Conservation (phyloP, 768 basidiomycete species). For the Exidia glandulosa region DNA sequence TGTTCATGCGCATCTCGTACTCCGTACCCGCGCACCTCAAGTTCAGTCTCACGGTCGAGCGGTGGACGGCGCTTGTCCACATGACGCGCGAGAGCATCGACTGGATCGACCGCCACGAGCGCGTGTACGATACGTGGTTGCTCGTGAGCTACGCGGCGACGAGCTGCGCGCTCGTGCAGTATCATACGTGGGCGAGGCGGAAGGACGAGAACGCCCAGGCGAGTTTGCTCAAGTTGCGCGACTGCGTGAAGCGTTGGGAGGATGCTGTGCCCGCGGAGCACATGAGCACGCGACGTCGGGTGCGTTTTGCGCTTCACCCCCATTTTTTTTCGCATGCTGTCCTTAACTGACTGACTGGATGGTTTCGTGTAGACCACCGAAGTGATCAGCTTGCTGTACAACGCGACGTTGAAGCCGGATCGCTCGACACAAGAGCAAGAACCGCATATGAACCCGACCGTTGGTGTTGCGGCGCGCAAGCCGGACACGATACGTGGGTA, state of each 20-base stretch:
- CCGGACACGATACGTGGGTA: slow-evolving; percentile 39
- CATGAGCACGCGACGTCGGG: slow-evolving; percentile 88
- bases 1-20: slow-evolving; percentile 97
- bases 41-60: slow-evolving; percentile 68
- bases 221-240: slow-evolving; percentile 68
- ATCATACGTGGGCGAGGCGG: slow-evolving; percentile 86
- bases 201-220: slow-evolving; percentile 64
- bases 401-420: slow-evolving; percentile 79
- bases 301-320: slow-evolving; percentile 26
- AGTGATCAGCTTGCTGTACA: slow-evolving; percentile 83
- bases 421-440: slow-evolving; percentile 40
- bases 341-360: not conserved
- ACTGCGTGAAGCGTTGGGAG: slow-evolving; percentile 84
- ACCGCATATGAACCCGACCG: slow-evolving; percentile 67
- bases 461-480: slow-evolving; percentile 41
- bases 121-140: slow-evolving; percentile 77
- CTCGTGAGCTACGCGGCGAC: slow-evolving; percentile 81
- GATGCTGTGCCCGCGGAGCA: slow-evolving; percentile 79
- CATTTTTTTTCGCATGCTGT: slow-evolving; percentile 11
- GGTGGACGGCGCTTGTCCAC: slow-evolving; percentile 63
- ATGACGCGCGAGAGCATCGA: slow-evolving; percentile 76
- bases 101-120: slow-evolving; percentile 78
- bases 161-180: slow-evolving; percentile 82
- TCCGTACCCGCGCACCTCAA: slow-evolving; percentile 82
- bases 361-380: slow-evolving; percentile 59